Conservation (phyloP, 768 basidiomycete genomes). For the Amanita pallidorosea region DNA sequence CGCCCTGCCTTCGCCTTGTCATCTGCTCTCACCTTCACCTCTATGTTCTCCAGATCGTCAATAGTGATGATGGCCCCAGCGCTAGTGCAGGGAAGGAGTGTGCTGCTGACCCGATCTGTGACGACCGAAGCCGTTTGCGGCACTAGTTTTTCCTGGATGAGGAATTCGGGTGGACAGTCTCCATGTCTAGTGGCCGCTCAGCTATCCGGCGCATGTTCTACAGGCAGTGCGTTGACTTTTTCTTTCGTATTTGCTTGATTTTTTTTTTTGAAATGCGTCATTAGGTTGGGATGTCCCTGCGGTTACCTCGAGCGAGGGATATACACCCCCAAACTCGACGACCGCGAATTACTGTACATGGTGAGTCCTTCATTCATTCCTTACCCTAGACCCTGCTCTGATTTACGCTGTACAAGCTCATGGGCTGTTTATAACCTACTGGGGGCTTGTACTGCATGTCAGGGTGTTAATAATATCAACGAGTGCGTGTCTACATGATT, state of each 20-base stretch:
- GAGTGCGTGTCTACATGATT: neutral
- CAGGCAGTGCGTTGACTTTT: too few relatives aligned
- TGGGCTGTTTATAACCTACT: slow-evolving; percentile 6
- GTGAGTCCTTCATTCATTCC: neutral
- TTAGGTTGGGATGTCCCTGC: slow-evolving; percentile 4
- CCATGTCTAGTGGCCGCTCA: neutral
- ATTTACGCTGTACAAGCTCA: neutral
- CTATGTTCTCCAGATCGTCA: neutral
- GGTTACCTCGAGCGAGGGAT: neutral
- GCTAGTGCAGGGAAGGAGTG: neutral
- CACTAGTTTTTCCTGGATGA: slow-evolving; percentile 1
- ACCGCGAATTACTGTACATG: slow-evolving; percentile 1
- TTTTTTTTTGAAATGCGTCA: neutral
- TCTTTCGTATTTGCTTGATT: too few relatives aligned
- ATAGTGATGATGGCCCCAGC: neutral
- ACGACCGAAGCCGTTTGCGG: neutral
- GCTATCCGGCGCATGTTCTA: neutral
- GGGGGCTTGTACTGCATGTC: slow-evolving; percentile 3
- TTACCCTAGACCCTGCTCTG: neutral
- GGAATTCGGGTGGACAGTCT: neutral
- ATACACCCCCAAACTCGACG: neutral
- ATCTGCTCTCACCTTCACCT: neutral
- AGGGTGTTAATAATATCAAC: neutral
- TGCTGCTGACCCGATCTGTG: neutral
- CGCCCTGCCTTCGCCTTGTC: neutral